Percentiles rank a stretch among this genome's conserved stretches.
These are phyloP conservation scores for Kwoniella botswanensis DNA, from an alignment of 768 basidiomycete genomes.

Conservation along the genomic window DNA sequence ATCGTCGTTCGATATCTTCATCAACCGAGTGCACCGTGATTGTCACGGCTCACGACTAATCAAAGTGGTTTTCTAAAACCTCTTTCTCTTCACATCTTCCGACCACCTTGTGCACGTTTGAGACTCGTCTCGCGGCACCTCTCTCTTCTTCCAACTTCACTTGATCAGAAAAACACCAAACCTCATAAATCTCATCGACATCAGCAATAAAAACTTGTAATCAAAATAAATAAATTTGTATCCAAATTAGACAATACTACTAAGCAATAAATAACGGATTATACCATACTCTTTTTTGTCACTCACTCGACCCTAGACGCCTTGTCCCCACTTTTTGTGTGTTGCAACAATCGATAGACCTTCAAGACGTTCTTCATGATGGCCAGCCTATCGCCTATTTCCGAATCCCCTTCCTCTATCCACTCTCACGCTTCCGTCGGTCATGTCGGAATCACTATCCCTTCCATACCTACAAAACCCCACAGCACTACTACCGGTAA, in stretches of 20 bases:
- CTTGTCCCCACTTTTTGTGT: background rate
- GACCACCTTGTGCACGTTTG: constrained; percentile 58
- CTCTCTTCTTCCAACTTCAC: constrained; percentile 17
- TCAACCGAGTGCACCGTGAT: background rate
- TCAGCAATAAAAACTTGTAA: constrained; percentile 5
- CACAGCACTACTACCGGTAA: background rate
- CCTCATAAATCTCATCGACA: background rate
- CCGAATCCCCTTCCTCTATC: constrained; percentile 34
- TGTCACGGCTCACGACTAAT: constrained; percentile 6
- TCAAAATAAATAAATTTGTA: background rate
- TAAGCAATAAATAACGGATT: background rate
- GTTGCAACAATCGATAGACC: background rate
- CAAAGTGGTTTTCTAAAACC: constrained; percentile 28
- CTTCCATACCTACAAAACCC: constrained; percentile 7
- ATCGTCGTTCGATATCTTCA: background rate
- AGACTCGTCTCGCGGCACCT: constrained; percentile 57
- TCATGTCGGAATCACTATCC: constrained; percentile 1
- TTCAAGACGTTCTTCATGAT: constrained; percentile 13
- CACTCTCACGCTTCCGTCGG: constrained; percentile 10
- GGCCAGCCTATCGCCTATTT: constrained; percentile 39
- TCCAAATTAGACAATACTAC: background rate
- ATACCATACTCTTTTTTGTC: background rate
- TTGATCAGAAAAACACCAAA: background rate
- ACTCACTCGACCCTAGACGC: constrained; percentile 4
- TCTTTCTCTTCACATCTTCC: constrained; percentile 23